Conservation (phyloP, 106 monocot species). For the Dendrobium officinale region DNA sequence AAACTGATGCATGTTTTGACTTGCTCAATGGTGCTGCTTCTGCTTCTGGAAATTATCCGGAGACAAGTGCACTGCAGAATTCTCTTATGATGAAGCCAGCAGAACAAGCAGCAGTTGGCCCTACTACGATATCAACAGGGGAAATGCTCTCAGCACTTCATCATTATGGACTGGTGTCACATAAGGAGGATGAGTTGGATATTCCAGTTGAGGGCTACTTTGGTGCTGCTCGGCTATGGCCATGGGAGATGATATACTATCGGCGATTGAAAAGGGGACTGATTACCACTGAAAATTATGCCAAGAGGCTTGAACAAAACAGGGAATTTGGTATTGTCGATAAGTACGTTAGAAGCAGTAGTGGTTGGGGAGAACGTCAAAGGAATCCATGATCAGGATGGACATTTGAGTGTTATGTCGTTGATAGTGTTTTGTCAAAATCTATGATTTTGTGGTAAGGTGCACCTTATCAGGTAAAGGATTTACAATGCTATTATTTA, state of each 20-base stretch:
- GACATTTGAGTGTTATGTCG: background rate
- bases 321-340: constrained; percentile 67
- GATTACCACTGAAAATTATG: constrained; percentile 68
- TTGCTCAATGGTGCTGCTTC: background rate
- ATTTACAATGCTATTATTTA: background rate
- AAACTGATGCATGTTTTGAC: background rate
- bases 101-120: background rate
- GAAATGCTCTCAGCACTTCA: constrained; percentile 38
- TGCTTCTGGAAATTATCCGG: constrained; percentile 13
- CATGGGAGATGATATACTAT: constrained; percentile 71
- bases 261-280: constrained; percentile 50
- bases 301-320: constrained; percentile 58
- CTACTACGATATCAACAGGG: constrained; percentile 25
- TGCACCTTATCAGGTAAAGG: background rate
- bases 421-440: background rate
- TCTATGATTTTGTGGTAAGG: background rate
- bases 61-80: constrained; percentile 2
- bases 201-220: constrained; percentile 38
- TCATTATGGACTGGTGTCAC: constrained; percentile 40
- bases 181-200: constrained; percentile 18
- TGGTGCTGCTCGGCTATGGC: constrained; percentile 69
- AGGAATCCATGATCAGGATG: constrained; percentile 6
- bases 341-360: constrained; percentile 64
- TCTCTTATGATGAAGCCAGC: background rate
- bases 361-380: constrained; percentile 48